Percentiles rank a stretch among this genome's conserved stretches.
Conservation (phyloP, 169 alveolate genomes). For the Plasmodium malariae region DNA sequence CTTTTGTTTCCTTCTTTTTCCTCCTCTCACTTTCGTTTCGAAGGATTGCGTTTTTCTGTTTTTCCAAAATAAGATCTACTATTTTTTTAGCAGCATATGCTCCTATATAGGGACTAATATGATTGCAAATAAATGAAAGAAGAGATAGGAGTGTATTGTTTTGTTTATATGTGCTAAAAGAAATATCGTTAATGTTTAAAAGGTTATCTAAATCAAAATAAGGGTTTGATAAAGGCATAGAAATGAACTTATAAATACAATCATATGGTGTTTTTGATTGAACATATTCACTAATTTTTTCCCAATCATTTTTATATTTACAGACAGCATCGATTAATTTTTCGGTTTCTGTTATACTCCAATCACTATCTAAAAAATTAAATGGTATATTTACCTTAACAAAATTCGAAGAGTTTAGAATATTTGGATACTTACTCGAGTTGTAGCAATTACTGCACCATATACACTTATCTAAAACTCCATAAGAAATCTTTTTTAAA, state of each 20-base stretch:
- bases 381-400: constrained; percentile 54
- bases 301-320: constrained; percentile 65
- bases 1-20: neutral
- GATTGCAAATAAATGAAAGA: constrained; percentile 60
- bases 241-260: constrained; percentile 54
- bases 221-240: constrained; percentile 70
- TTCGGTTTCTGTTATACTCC: constrained; percentile 38
- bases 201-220: constrained; percentile 61
- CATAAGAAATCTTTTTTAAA: constrained; percentile 45
- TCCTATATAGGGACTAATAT: constrained; percentile 68
- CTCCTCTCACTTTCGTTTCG: neutral
- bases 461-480: constrained; percentile 66
- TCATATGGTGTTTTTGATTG: constrained; percentile 60
- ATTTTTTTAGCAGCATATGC: constrained; percentile 75
- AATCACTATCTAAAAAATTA: constrained; percentile 11
- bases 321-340: constrained; percentile 53
- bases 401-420: constrained; percentile 52
- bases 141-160: constrained; percentile 55
- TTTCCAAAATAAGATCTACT: constrained; percentile 37
- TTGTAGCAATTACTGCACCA: constrained; percentile 54
- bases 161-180: constrained; percentile 45
- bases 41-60: constrained; percentile 3
- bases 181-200: constrained; percentile 19
- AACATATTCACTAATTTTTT: constrained; percentile 32
- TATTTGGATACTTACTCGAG: constrained; percentile 50